A percentile compares a stretch with the other conserved stretches of the same genome.
phyloP scores from a whole-genome alignment of 202 grass and related monocot species.

The Eragrostis tef region DNA sequence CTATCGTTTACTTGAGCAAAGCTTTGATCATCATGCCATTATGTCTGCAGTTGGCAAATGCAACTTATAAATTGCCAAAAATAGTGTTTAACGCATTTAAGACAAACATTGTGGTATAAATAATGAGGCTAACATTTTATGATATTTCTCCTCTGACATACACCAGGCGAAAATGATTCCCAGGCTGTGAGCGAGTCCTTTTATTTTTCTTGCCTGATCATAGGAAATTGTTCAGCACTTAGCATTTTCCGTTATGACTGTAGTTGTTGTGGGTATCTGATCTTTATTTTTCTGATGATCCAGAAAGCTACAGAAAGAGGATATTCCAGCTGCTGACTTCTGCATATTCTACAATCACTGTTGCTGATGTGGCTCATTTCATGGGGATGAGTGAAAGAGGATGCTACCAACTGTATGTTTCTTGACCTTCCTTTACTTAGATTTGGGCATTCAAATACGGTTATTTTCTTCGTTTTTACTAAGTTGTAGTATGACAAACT shows the following conservation, averaged over 20 bases:
- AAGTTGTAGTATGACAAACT: not conserved
- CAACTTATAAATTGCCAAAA: not conserved
- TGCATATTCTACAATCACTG: conserved; percentile 84
- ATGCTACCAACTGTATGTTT: conserved; percentile 81
- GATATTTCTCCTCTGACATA: not conserved
- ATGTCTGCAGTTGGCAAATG: not conserved
- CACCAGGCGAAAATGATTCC: not conserved
- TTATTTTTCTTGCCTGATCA: conserved; percentile 18
- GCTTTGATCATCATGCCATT: not conserved
- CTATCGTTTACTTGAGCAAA: not conserved
- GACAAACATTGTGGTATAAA: not conserved
- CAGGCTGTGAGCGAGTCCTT: not conserved
- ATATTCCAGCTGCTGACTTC: conserved; percentile 84
- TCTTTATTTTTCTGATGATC: conserved; percentile 29
- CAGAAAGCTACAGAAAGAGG: conserved; percentile 95
- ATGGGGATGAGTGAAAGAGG: conserved; percentile 86
- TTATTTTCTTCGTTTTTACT: not conserved
- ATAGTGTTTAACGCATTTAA: not conserved
- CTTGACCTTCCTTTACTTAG: not conserved
- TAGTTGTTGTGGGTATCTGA: not conserved
- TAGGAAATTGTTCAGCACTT: conserved; percentile 13
- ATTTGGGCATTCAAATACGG: not conserved
- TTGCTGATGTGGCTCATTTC: conserved; percentile 78
- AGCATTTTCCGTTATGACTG: not conserved
- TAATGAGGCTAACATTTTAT: conserved; percentile 5